These are phyloP conservation scores for Rhodotorula taiwanensis DNA, from an alignment of 768 basidiomycete genomes.

Conservation along the genomic window DNA sequence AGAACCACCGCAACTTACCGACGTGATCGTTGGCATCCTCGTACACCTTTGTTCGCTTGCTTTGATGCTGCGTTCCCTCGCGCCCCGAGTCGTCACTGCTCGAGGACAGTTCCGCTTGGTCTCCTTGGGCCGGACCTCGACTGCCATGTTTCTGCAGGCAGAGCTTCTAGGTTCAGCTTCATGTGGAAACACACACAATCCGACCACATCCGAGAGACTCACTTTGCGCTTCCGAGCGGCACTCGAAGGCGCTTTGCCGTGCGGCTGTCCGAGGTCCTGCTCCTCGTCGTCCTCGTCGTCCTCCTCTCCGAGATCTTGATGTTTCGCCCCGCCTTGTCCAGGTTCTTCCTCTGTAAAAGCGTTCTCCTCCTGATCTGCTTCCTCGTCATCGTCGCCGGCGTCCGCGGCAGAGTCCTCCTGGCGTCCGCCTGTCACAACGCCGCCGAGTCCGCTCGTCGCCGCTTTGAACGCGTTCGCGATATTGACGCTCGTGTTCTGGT, in stretches of 20 bases:
- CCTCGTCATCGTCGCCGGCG: neutral
- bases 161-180: too few relatives aligned
- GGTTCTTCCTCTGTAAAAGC: too few relatives aligned
- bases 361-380: neutral
- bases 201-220: neutral
- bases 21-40: conserved; percentile 14
- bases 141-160: conserved; percentile 4
- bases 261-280: too few relatives aligned
- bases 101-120: conserved; percentile 8
- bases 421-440: conserved; percentile 8
- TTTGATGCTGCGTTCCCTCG: conserved; percentile 5
- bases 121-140: conserved; percentile 13
- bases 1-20: neutral
- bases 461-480: conserved; percentile 73
- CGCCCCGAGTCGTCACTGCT: conserved; percentile 24
- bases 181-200: neutral
- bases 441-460: conserved; percentile 50
- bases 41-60: conserved; percentile 18
- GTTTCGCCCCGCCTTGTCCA: too few relatives aligned
- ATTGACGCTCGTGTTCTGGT: conserved; percentile 65
- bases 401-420: conserved; percentile 10
- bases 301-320: neutral
- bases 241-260: neutral
- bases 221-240: conserved; percentile 32
- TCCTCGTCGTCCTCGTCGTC: too few relatives aligned